Base-by-base conservation (phyloP, 768 basidiomycete species). In the Kondoa subrosea region DNA sequence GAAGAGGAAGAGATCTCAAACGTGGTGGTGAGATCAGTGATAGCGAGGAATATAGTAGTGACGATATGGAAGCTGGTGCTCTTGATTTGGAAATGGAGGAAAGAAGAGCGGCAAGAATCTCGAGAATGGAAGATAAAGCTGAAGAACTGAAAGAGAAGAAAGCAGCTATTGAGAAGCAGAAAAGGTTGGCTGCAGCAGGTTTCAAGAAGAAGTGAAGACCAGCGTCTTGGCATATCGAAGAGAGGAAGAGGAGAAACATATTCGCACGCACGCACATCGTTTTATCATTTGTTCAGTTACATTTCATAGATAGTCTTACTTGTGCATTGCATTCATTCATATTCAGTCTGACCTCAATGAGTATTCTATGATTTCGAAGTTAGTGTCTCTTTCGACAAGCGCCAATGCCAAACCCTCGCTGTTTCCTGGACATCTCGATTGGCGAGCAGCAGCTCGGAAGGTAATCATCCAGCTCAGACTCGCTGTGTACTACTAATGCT, bases 11-110 rank as follows among this genome's bases (percentile, higher is more conserved):
- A 27, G 30, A 72, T 4, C 27, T 70, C 17, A 2, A 31, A 3
- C 17, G 58, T 26, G 70, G 71, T 56, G 27, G 57, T 1, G 14
- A 2, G 64, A 50, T 65, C 17, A 67, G 71, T 30, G 50, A 29
- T 1, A 61, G 66, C 34, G 71, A 70, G 21, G 74, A 74, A 26
- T 70, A 60, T 1, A 27, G 29, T 34, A 64, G 66, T 58, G 66
- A 66, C 34, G 72, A 73, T 40, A 74, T 74, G 74, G 74, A 74
- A 63, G 74, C 68, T 27, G 40, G 63, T 0, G 71, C 67, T 4
- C 67, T 32, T 32, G 71, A 68, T 2, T 66, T 70, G 2, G 50
- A 65, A 25, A 26, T 29, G 1, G 74, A 74, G 67, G 72, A 73
- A 65, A 21, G 64, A 29, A 56, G 68, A 59, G 71, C 71, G 12